These are phyloP conservation scores for Populus davidiana DNA, from an alignment of 345 rosid genomes.

Conservation along the genomic window DNA sequence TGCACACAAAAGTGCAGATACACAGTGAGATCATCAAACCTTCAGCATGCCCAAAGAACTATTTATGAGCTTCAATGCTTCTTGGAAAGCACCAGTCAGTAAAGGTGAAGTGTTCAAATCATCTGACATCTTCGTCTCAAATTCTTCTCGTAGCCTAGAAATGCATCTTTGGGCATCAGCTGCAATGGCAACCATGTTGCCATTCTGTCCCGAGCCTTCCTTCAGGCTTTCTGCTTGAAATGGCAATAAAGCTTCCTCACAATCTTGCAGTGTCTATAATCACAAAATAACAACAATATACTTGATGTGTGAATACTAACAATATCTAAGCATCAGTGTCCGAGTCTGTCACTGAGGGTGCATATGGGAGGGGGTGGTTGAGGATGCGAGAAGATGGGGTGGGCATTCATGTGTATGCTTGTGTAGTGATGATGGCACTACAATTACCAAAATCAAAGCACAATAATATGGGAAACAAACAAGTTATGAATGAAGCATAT, in stretches of 20 bases:
- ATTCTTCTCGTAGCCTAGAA: conserved; percentile 48
- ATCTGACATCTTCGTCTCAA: conserved; percentile 69
- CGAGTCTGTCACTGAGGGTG: too few relatives aligned
- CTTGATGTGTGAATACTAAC: background rate
- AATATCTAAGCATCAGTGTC: background rate
- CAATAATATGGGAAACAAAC: background rate
- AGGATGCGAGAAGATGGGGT: too few relatives aligned
- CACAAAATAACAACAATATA: background rate
- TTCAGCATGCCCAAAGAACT: conserved; percentile 44
- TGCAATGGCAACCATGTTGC: conserved; percentile 33
- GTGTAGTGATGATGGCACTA: background rate
- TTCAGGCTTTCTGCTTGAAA: conserved; percentile 40
- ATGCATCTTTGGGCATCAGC: conserved; percentile 58
- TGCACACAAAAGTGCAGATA: background rate
- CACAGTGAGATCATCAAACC: background rate
- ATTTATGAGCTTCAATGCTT: conserved; percentile 74
- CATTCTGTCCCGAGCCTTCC: conserved; percentile 31
- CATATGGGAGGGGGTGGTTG: too few relatives aligned
- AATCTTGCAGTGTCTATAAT: conserved; percentile 72
- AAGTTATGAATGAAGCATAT: background rate
- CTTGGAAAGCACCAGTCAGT: conserved; percentile 80
- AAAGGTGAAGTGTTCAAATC: conserved; percentile 75
- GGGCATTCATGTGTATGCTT: too few relatives aligned
- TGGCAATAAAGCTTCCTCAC: conserved; percentile 54
- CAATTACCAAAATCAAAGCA: background rate